Base-by-base conservation (phyloP, 208 protist species). In the Wallacemonas sp. region DNA sequence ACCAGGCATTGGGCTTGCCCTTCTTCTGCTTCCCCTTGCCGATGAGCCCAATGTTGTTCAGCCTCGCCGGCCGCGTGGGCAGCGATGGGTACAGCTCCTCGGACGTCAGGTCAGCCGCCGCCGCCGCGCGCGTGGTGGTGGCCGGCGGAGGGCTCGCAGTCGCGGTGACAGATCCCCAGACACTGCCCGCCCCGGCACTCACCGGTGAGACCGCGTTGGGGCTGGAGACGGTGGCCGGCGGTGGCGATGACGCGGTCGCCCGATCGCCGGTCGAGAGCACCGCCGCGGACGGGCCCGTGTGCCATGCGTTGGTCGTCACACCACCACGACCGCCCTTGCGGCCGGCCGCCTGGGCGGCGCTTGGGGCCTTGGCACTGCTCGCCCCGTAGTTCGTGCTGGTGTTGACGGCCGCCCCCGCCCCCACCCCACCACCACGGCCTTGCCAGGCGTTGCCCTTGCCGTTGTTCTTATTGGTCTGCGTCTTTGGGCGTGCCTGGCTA, bases 11-110 rank as follows among this genome's bases (percentile, higher is more conserved):
- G 16, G 62, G 39, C 26, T 52, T 38, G 1, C 25, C n/a, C 70
- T 76, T 76, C 38, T 74, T 68, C 7, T 82, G 64, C 32, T 74
- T 70, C 29, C 65, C 45, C 52, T 73, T 67, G 12, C 36, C 70
- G 3, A 65, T 59, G 55, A 67, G 48, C 7, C 62, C 65, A 10
- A 71, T 50, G 16, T 38, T 29, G 42, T 67, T 68, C 50, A 59
- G 52, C 52, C 52, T 14, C 52, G 52, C 4, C 8, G 52, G 1
- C 12, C 32, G 52, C 16, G 59, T 72, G 18, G 73, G 85, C 10
- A 91, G 61, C 26, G 76, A 77, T 1, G 85, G 85, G 44, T 85
- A 91, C 39, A 67, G 68, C 67, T 81, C 76, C 23, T 77, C 76
- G 20, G 76, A 77, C 41, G 76, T 70, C 11, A 73, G 57, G 12